Evolutionary conservation across 148 eudicot species (phyloP).

Genomic region (Diospyros kaki): DNA sequence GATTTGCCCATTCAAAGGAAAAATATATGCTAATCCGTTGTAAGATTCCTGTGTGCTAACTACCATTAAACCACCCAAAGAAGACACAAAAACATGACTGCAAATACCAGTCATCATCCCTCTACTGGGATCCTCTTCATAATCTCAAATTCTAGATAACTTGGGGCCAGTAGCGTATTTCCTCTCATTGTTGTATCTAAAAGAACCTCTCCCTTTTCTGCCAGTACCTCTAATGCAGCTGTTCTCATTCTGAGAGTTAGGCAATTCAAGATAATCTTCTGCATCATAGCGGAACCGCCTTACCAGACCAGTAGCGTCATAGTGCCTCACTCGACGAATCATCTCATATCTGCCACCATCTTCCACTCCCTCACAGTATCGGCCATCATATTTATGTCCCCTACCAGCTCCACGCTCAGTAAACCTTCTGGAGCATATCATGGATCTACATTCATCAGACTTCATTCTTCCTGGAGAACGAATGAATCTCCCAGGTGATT

Average conservation of each 20-base stretch:
- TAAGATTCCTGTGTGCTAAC: too few species aligned
- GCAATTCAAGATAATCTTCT: slow-evolving; percentile 23
- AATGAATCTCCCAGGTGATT: slow-evolving; percentile 44
- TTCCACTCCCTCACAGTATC: slow-evolving; percentile 33
- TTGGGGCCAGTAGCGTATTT: neutral
- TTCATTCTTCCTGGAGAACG: slow-evolving; percentile 24
- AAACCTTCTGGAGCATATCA: slow-evolving; percentile 9
- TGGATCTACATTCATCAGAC: slow-evolving; percentile 12
- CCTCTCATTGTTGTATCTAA: slow-evolving; percentile 22
- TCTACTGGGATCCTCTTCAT: slow-evolving; percentile 8
- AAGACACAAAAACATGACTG: too few species aligned
- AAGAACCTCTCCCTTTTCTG: slow-evolving; percentile 34
- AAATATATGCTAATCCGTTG: too few species aligned
- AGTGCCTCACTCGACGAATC: slow-evolving; percentile 33
- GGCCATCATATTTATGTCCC: slow-evolving; percentile 28
- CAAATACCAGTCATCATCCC: too few species aligned
- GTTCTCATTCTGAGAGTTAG: slow-evolving; percentile 1
- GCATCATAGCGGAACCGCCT: slow-evolving; percentile 44
- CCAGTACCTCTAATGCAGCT: neutral
- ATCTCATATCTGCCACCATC: slow-evolving; percentile 37
- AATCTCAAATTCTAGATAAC: slow-evolving; percentile 24
- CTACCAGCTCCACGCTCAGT: slow-evolving; percentile 23
- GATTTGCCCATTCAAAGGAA: too few species aligned
- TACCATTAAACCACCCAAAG: too few species aligned
- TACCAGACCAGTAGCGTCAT: slow-evolving; percentile 27